A percentile compares a stretch with the other conserved stretches of the same genome.
These are phyloP conservation scores for Royoungia palumana DNA, from an alignment of 768 basidiomycete species.

Conservation along the genomic window DNA sequence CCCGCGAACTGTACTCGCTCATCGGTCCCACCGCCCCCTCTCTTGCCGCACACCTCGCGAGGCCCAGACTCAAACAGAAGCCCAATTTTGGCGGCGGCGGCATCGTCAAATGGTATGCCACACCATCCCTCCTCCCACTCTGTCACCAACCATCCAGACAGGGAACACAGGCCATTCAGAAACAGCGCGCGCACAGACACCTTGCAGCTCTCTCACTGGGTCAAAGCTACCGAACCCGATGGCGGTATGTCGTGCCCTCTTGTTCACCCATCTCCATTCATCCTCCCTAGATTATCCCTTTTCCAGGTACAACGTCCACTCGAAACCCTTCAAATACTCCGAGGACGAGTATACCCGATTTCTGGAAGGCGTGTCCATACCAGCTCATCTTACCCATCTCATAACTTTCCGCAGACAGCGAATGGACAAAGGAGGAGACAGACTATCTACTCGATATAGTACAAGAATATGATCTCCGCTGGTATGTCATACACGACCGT, in stretches of 20 bases:
- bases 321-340: constrained; percentile 66
- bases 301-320: constrained; percentile 74
- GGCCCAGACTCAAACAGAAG: constrained; percentile 84
- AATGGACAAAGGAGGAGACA: constrained; percentile 93
- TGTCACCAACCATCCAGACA: constrained; percentile 26
- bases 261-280: not conserved
- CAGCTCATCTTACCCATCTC: not conserved
- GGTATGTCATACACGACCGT: constrained; percentile 87
- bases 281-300: constrained; percentile 66
- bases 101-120: constrained; percentile 66
- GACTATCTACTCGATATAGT: constrained; percentile 85
- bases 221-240: constrained; percentile 55
- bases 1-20: constrained; percentile 87
- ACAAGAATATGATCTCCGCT: constrained; percentile 80
- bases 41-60: constrained; percentile 72
- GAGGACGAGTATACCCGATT: constrained; percentile 84
- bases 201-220: constrained; percentile 83
- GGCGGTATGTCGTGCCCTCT: constrained; percentile 42
- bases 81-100: constrained; percentile 65
- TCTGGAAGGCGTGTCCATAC: constrained; percentile 56
- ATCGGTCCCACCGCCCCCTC: constrained; percentile 93
- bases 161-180: constrained; percentile 75
- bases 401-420: constrained; percentile 47
- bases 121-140: not conserved
- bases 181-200: constrained; percentile 67